phyloP scores from a whole-genome alignment of 1,284 basidiomycete genomes.

The Cutaneotrichosporon spelunceum region DNA sequence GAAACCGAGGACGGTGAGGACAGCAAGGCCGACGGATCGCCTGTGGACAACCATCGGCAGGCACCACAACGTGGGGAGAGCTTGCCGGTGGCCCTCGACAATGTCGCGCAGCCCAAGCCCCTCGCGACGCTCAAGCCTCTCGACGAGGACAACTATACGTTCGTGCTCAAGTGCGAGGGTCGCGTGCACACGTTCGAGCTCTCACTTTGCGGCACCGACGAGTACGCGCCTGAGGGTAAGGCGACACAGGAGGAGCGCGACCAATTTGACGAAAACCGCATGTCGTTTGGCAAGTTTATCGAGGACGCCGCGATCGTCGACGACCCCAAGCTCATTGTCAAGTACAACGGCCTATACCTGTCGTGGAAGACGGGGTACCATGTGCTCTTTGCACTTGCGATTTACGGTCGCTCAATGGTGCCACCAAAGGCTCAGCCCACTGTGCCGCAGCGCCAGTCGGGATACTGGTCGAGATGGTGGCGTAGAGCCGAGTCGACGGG shows the following conservation, averaged over 20 bases:
- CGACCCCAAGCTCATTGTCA: conserved; percentile 54
- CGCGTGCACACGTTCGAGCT: conserved; percentile 55
- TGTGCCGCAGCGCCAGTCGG: conserved; percentile 26
- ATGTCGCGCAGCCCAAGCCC: neutral
- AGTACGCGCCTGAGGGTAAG: conserved; percentile 32
- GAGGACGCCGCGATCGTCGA: conserved; percentile 54
- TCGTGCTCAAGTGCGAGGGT: conserved; percentile 52
- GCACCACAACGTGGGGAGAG: conserved; percentile 14
- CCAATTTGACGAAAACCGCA: conserved; percentile 50
- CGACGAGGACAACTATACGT: conserved; percentile 53
- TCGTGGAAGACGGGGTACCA: conserved; percentile 56
- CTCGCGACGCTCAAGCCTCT: conserved; percentile 46
- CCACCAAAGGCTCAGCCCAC: conserved; percentile 8
- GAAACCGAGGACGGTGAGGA: neutral
- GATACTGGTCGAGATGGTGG: conserved; percentile 51
- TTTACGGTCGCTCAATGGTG: conserved; percentile 48
- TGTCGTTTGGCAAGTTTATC: conserved; percentile 56
- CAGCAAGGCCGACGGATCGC: neutral
- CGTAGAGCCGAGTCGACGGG: conserved; percentile 28
- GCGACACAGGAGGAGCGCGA: conserved; percentile 36
- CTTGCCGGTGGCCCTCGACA: conserved; percentile 10
- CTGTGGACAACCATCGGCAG: neutral
- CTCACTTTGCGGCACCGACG: conserved; percentile 46
- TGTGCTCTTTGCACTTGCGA: conserved; percentile 54
- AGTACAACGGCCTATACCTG: conserved; percentile 54